phyloP scores from a whole-genome alignment of 257 asterid species.

The Jasminum sambac region DNA sequence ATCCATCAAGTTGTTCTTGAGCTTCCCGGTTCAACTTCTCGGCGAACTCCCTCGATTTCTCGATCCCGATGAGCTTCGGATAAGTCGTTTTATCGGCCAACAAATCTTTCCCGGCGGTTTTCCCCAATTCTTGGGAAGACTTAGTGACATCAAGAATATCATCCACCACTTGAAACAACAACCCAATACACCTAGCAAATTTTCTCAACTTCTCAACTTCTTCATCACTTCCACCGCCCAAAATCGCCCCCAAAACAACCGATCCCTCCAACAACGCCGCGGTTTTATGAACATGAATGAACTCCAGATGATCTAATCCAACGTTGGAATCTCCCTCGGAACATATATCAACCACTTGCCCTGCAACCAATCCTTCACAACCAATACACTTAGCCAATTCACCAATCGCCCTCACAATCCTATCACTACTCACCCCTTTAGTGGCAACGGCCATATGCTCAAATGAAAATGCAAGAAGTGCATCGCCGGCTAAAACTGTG shows the following conservation, averaged over 20 bases:
- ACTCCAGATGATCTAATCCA: conserved; percentile 52
- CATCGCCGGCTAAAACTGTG: conserved; percentile 59
- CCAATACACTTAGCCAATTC: conserved; percentile 53
- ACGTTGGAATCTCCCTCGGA: conserved; percentile 48
- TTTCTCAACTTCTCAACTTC: conserved; percentile 46
- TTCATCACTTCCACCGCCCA: conserved; percentile 53
- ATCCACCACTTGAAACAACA: conserved; percentile 64
- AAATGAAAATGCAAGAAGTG: conserved; percentile 52
- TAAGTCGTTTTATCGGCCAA: conserved; percentile 58
- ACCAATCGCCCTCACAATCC: conserved; percentile 32
- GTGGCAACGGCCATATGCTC: conserved; percentile 48
- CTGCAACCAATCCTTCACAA: conserved; percentile 50
- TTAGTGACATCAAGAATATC: conserved; percentile 65
- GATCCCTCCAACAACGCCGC: conserved; percentile 58
- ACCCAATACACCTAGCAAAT: conserved; percentile 51
- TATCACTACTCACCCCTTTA: conserved; percentile 35
- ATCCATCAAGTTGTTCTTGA: conserved; percentile 43
- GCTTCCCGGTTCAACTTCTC: conserved; percentile 57
- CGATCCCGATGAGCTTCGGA: conserved; percentile 56
- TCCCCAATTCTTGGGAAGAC: conserved; percentile 56
- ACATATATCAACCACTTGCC: conserved; percentile 52
- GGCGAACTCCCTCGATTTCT: conserved; percentile 62
- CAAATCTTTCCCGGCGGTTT: conserved; percentile 68
- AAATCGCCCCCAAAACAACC: conserved; percentile 56
- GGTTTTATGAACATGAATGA: conserved; percentile 57